Conservation (phyloP, 2,329 filamentous ascomycete species). For the Xylariaceae sp. region DNA sequence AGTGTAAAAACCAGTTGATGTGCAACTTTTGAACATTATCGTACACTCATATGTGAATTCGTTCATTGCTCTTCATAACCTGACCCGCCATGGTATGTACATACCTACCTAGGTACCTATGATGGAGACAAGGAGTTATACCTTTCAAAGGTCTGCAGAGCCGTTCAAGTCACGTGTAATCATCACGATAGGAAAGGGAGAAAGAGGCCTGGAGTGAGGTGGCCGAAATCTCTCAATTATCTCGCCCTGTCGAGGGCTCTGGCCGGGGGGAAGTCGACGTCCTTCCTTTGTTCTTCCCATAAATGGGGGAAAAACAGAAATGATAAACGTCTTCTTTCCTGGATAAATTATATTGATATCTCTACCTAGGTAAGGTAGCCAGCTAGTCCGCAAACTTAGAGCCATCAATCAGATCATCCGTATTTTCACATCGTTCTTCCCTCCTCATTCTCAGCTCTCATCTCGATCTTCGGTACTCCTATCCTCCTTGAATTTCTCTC, state of each 20-base stretch:
- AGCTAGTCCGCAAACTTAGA: slow-evolving; percentile 17
- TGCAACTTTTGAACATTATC: too few relatives aligned
- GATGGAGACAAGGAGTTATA: not conserved
- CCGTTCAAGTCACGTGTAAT: slow-evolving; percentile 1
- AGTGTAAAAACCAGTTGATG: too few relatives aligned
- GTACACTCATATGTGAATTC: too few relatives aligned
- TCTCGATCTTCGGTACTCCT: slow-evolving; percentile 2
- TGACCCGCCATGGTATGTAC: too few relatives aligned
- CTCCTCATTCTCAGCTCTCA: slow-evolving; percentile 4
- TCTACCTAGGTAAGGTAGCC: not conserved
- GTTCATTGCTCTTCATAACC: too few relatives aligned
- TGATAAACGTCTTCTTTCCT: slow-evolving; percentile 10
- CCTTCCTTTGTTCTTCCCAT: slow-evolving; percentile 1
- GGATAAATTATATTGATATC: slow-evolving; percentile 1
- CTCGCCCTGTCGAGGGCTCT: slow-evolving; percentile 24
- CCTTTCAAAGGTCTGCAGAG: not conserved
- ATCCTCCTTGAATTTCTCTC: not conserved
- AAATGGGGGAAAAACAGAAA: slow-evolving; percentile 1
- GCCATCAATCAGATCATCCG: slow-evolving; percentile 15
- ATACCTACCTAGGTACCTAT: too few relatives aligned
- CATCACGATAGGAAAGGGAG: not conserved
- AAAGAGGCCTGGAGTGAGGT: slow-evolving; percentile 17
- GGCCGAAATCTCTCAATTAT: slow-evolving; percentile 28
- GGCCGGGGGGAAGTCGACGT: slow-evolving; percentile 16
- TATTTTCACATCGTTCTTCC: slow-evolving; percentile 10